Evolutionary conservation across 768 basidiomycete species (phyloP), one percentile per base, ranked within the genome.

Genomic region (Mycena maculata): DNA sequence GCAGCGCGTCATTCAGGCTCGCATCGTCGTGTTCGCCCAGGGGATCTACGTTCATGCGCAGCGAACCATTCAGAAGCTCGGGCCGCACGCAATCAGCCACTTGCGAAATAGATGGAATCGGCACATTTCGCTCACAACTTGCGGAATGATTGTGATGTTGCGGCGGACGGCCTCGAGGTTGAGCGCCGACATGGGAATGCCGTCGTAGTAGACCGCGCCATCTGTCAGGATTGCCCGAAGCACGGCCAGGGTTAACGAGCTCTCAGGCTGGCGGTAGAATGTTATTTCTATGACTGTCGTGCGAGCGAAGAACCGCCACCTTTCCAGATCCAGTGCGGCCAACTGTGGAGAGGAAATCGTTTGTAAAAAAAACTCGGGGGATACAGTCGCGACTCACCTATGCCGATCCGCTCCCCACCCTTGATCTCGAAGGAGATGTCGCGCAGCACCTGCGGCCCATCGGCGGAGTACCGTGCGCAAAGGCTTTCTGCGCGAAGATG

Each of bases 401-500:
- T 47, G 22, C 67, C 53, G 41, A 65, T 75, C 20, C 81, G 75
- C 63, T 82, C 79, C 1, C 84, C 84, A 36, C 77, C 76, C 42
- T 77, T 76, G 70, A 85, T 78, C 25, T 75, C 75, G 33, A 85
- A 79, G 81, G 67, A 63, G n/a, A 68, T 44, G 18, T 30, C 42
- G 7, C 27, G 28, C 20, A 68, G 38, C 6, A 68, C 62, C 88
- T 72, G 9, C 89, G 75, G 67, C 84, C 85, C 88, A 86, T 88
- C 67, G 23, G 1, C 83, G 80, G 87, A 85, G 75, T 90, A 90
- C 48, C 80, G 77, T 25, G 89, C 88, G 15, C 81, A 84, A 8
- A 90, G 74, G 20, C 85, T 84, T 59, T 88, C 85, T 4, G 86
- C 84, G 8, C 79, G 74, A 38, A 91, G 79, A 28, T 83, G 78